Evolutionary conservation across 148 eudicot species (phyloP), one percentile per base, ranked within the genome.

Genomic region (Silene uniflora): DNA sequence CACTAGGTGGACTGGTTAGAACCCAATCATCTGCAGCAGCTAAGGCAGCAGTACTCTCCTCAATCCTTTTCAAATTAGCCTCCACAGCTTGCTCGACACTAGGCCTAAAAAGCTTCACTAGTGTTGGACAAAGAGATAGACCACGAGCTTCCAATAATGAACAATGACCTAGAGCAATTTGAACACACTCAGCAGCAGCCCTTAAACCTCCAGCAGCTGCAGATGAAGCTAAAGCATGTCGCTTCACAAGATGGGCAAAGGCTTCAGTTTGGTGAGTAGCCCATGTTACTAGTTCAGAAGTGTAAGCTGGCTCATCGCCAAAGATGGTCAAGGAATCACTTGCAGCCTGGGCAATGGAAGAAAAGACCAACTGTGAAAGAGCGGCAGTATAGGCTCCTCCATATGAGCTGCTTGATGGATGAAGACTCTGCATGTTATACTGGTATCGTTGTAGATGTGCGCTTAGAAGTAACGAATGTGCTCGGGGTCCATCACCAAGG

Each of bases 331-430:
- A 60, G 22, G 97, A 94, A 87, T 95, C 98, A 75, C 86, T 90
- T 21, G 93, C 90, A 17, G 97, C 93, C 83, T 92, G 97, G 62
- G 89, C 90, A 81, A 95, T 90, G 78, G 96, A 85, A 81, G 98
- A 95, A 76, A 95, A 92, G 60, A 92, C 96, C 73, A 92, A 85
- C 87, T 95, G 98, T 17, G 98, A 92, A 63, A 95, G 91, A 7
- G 98, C 98, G 71, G 98, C 96, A n/a, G 97, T 95, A 77, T 95
- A 92, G 75, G 98, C 98, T 83, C 98, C 98, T 81, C 98, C 97
- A 83, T 95, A 95, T 66, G 98, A 95, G 80, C 97, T 92, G 84
- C 90, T 92, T 77, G 98, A 92, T 69, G 98, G 98, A 64, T 92
- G 97, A 78, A 92, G 93, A 70, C 87, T 88, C 84, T 90, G 96